These are phyloP conservation scores for Fragilariopsis cylindrus DNA, from an alignment of 108 stramenopile genomes.

Conservation along the genomic window DNA sequence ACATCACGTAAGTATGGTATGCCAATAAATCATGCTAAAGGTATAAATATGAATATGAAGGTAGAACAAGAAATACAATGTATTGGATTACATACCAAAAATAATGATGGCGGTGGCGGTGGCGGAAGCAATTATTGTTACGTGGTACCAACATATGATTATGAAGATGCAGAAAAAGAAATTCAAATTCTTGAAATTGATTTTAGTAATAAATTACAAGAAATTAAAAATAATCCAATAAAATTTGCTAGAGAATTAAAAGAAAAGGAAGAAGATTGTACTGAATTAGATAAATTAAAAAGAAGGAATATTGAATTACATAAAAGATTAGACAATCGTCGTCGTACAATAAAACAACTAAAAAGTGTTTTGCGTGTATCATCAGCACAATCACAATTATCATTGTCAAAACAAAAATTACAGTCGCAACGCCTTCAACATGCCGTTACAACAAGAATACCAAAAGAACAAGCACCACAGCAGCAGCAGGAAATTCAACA, in stretches of 20 bases:
- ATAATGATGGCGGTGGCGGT: not conserved
- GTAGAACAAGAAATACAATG: not conserved
- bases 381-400: not conserved
- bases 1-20: conserved; percentile 7
- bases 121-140: conserved; percentile 1
- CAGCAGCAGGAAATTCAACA: not conserved
- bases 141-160: conserved; percentile 7
- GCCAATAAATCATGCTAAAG: not conserved
- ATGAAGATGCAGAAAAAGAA: conserved; percentile 12
- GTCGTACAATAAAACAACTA: not conserved
- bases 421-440: not conserved
- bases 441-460: not conserved
- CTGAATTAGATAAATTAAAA: not conserved
- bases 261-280: not conserved
- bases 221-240: not conserved
- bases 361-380: conserved; percentile 2
- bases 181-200: not conserved
- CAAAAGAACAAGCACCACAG: not conserved
- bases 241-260: not conserved
- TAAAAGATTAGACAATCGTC: not conserved
- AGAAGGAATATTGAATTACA: not conserved
- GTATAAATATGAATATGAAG: not conserved
- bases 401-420: not conserved
- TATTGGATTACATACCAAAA: not conserved
- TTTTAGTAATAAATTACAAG: not conserved